These are phyloP conservation scores for Saccharomycopsis fermentans DNA, from an alignment of 805 yeast genomes.

Conservation along the genomic window DNA sequence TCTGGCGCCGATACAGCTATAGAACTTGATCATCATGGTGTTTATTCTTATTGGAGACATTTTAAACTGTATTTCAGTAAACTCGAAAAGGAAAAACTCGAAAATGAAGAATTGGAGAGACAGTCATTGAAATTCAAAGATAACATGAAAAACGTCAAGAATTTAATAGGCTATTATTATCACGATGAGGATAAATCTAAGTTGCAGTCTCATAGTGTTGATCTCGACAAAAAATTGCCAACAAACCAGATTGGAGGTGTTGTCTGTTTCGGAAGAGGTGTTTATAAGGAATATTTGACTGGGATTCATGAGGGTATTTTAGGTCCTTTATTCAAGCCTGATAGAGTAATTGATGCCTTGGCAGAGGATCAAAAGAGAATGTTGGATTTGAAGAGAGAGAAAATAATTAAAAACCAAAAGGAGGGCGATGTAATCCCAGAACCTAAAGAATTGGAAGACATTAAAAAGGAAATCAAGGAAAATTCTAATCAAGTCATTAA, in stretches of 20 bases:
- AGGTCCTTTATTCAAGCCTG: slow-evolving; percentile 69
- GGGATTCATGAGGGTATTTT: slow-evolving; percentile 93
- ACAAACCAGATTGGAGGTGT: slow-evolving; percentile 62
- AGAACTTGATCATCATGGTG: background rate
- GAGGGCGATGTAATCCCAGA: slow-evolving; percentile 11
- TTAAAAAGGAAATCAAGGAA: slow-evolving; percentile 12
- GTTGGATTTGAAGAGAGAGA: slow-evolving; percentile 1
- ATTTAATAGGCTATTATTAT: slow-evolving; percentile 51
- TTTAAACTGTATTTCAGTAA: slow-evolving; percentile 4
- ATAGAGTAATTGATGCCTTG: slow-evolving; percentile 20
- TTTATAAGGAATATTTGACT: slow-evolving; percentile 80
- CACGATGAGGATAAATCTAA: slow-evolving; percentile 20
- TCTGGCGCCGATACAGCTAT: slow-evolving; percentile 18
- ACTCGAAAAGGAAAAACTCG: slow-evolving; percentile 10
- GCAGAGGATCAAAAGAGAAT: slow-evolving; percentile 9
- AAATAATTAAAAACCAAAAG: slow-evolving; percentile 3
- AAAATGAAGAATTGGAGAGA: slow-evolving; percentile 20
- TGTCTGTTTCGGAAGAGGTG: slow-evolving; percentile 89
- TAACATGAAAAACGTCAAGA: slow-evolving; percentile 31
- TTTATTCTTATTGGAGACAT: slow-evolving; percentile 3
- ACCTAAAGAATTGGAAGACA: slow-evolving; percentile 6
- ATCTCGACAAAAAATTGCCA: slow-evolving; percentile 36
- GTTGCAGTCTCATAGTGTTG: slow-evolving; percentile 31
- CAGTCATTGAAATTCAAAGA: slow-evolving; percentile 24
- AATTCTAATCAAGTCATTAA: slow-evolving; percentile 14